Evolutionary conservation across 2,329 filamentous ascomycete genomes (phyloP).

Genomic region (Sarocladiaceae sp.): DNA sequence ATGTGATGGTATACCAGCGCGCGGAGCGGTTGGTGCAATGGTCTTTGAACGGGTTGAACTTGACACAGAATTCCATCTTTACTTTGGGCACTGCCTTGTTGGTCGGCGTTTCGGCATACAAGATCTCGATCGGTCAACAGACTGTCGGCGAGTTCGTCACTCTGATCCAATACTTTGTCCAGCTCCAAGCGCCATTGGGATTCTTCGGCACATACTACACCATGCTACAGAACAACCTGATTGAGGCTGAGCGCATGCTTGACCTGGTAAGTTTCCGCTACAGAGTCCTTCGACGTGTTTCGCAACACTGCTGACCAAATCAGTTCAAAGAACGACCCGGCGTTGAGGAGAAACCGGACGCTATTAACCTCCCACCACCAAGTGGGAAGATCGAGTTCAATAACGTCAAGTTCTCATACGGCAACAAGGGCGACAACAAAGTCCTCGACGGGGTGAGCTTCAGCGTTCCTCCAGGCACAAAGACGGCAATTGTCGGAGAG

Average conservation of each 20-base stretch:
- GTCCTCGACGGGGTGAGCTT: slow-evolving; percentile 37
- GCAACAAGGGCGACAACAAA: slow-evolving; percentile 25
- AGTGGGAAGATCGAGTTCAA: slow-evolving; percentile 36
- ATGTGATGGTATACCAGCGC: slow-evolving; percentile 48
- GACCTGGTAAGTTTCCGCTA: slow-evolving; percentile 28
- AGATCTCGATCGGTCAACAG: slow-evolving; percentile 51
- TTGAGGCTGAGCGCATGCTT: slow-evolving; percentile 41
- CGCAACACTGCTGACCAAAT: slow-evolving; percentile 13
- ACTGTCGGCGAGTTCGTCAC: slow-evolving; percentile 53
- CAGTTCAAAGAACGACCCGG: slow-evolving; percentile 40
- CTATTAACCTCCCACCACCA: slow-evolving; percentile 24
- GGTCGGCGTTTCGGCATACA: slow-evolving; percentile 58
- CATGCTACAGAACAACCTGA: slow-evolving; percentile 41
- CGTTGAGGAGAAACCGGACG: slow-evolving; percentile 36
- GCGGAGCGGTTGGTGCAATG: slow-evolving; percentile 53
- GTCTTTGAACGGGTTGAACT: slow-evolving; percentile 55
- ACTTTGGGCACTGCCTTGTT: slow-evolving; percentile 56
- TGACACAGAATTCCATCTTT: slow-evolving; percentile 60
- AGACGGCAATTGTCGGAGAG: slow-evolving; percentile 41
- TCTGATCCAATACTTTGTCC: slow-evolving; percentile 55
- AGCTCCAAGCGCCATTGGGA: slow-evolving; percentile 56
- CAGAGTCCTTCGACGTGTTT: neutral
- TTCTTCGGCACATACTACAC: slow-evolving; percentile 52
- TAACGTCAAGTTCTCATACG: slow-evolving; percentile 39
- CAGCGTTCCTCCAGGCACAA: slow-evolving; percentile 37